Percentiles rank a stretch among this genome's conserved stretches.
Conservation (phyloP, 176 grass and related monocot species). For the Bothriochloa decipiens region DNA sequence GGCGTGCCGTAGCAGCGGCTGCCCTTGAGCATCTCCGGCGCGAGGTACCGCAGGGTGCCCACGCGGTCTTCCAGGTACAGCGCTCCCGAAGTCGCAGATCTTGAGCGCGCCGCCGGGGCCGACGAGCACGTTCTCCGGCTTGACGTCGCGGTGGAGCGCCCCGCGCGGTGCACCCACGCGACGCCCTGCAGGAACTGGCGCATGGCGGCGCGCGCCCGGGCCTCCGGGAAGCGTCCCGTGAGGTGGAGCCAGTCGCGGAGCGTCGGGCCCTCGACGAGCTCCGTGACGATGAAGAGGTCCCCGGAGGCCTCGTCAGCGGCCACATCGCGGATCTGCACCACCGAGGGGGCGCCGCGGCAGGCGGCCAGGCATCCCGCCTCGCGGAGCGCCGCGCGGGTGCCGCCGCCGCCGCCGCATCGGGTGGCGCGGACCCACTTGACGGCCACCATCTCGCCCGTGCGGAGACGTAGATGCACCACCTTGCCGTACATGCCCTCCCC, state of each 20-base stretch:
- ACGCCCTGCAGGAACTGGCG: constrained; percentile 1
- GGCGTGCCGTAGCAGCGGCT: background rate
- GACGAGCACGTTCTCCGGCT: constrained; percentile 19
- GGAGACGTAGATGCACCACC: background rate
- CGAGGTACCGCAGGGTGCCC: background rate
- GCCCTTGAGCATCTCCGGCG: constrained; percentile 19
- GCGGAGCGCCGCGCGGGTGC: background rate
- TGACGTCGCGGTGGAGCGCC: background rate
- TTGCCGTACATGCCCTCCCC: constrained; percentile 23
- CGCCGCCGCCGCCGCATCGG: background rate
- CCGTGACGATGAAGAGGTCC: constrained; percentile 20
- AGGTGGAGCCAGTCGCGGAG: background rate
- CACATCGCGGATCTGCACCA: background rate
- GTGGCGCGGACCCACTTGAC: constrained; percentile 3
- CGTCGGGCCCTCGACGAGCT: background rate
- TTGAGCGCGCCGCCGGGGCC: background rate
- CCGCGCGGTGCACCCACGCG: background rate
- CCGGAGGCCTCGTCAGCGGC: background rate
- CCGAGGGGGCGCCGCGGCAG: background rate
- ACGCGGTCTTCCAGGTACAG: background rate
- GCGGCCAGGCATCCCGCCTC: constrained; percentile 9
- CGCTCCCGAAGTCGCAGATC: constrained; percentile 25
- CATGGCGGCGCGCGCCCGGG: background rate
- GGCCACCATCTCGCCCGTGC: background rate
- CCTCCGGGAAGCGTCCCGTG: background rate